Percentiles rank a stretch among this genome's conserved stretches.
Evolutionary conservation across 2,329 filamentous ascomycete species (phyloP).

Genomic region (Epichloe festucae): DNA sequence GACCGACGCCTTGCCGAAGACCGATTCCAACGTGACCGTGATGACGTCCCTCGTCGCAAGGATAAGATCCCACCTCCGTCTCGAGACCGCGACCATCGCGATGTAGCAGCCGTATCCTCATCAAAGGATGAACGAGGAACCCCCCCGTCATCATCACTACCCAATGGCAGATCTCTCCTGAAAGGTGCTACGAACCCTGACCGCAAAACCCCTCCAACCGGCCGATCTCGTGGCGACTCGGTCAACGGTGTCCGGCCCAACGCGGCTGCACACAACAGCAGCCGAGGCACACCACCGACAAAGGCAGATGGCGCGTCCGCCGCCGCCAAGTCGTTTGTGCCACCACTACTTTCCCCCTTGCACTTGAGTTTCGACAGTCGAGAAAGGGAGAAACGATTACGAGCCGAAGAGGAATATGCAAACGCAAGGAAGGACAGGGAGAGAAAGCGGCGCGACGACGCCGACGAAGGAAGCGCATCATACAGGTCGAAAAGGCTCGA

Average conservation of each 20-base stretch:
- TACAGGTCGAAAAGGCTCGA: constrained; percentile 19
- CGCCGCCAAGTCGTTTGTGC: constrained; percentile 28
- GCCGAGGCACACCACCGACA: constrained; percentile 22
- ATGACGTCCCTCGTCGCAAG: constrained; percentile 20
- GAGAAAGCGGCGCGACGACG: constrained; percentile 18
- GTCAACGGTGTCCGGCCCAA: constrained; percentile 29
- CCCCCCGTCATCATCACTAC: constrained; percentile 16
- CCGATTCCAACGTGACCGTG: constrained; percentile 17
- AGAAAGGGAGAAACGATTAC: constrained; percentile 21
- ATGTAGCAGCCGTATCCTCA: constrained; percentile 2
- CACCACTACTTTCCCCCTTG: constrained; percentile 40
- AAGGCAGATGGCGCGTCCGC: constrained; percentile 21
- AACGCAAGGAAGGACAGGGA: constrained; percentile 17
- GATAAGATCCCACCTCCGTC: constrained; percentile 9
- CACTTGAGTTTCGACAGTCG: constrained; percentile 28
- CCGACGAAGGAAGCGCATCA: constrained; percentile 15
- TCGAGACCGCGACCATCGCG: constrained; percentile 4
- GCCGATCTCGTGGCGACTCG: constrained; percentile 26
- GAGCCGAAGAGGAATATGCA: constrained; percentile 13
- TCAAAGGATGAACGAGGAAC: constrained; percentile 15
- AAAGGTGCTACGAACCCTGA: constrained; percentile 16
- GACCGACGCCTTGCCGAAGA: constrained; percentile 19
- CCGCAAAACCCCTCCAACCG: constrained; percentile 21
- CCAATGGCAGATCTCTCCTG: constrained; percentile 24
- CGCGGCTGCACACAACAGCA: constrained; percentile 20